Evolutionary conservation across 2,329 filamentous ascomycete species (phyloP), one percentile per base, ranked within the genome.

Genomic region (Penicillium sp.): DNA sequence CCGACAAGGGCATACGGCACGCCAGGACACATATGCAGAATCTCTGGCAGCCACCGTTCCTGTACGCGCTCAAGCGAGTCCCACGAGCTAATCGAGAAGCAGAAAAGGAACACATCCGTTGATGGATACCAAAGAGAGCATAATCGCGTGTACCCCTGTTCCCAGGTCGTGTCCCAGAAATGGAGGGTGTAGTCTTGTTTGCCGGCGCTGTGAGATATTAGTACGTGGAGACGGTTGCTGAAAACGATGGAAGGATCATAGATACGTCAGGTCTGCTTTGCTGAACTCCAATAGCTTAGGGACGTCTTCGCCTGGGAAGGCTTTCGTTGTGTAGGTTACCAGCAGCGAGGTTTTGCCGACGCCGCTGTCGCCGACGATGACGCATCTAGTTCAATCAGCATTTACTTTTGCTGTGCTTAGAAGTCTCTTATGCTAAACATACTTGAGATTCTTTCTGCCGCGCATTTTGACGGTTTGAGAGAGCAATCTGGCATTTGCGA

Each of bases 271-370:
- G 9, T 11, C 15, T 17, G 35, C 6, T 41, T 41, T 41, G 11
- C 8, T 15, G 35, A 41, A 41, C 35, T 41, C 35, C 5, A 41
- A 15, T 11, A 41, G 35, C 13, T 41, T 41, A 5, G 35, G 11
- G 11, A 15, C 35, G 35, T 41, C 11, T 15, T 41, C 49, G 26
- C 26, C 26, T 31, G 49, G 23, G 17, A 30, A 30, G 1, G 23
- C 26, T 31, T 31, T 51, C 11, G 49, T 51, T 31, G 11, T 51
- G 49, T 29, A 29, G 3, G 49, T 13, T 35, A 51, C 31, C 13
- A 29, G 49, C 30, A 51, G 23, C 13, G 49, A 51, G 23, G 49
- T 51, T 23, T 51, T 51, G 23, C 49, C 49, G 9, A 51, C 49
- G 11, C 49, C 49, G 49, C 30, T 23, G 30, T 51, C 49, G n/a